phyloP scores from a whole-genome alignment of 2,329 filamentous ascomycete species.

The Aaosphaeria arxii region DNA sequence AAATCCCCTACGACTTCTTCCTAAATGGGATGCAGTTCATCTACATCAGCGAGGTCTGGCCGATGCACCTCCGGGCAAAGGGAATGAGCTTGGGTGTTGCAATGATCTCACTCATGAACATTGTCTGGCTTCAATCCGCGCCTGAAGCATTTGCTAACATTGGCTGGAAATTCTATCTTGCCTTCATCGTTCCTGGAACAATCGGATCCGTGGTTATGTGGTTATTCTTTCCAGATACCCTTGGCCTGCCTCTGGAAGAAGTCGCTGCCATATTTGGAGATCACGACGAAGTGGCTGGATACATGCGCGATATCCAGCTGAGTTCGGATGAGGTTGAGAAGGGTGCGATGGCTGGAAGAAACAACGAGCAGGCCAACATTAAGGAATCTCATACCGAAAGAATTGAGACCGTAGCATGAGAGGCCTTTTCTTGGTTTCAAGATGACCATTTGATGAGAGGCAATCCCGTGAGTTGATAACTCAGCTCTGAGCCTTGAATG shows the following conservation, averaged over 20 bases:
- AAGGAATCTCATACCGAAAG: too few relatives aligned
- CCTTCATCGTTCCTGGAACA: neutral
- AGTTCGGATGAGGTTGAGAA: too few relatives aligned
- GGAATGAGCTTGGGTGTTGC: neutral
- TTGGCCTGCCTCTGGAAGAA: neutral
- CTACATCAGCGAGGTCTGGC: neutral
- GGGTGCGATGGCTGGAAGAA: too few relatives aligned
- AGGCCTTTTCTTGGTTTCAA: too few relatives aligned
- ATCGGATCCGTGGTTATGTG: neutral
- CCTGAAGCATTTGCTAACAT: neutral
- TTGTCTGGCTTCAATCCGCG: neutral
- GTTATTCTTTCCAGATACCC: neutral
- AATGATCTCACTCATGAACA: neutral
- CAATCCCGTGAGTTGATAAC: too few relatives aligned
- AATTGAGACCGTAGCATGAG: too few relatives aligned
- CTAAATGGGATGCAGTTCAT: neutral
- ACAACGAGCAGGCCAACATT: too few relatives aligned
- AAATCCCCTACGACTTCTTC: neutral
- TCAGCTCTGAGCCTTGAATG: too few relatives aligned
- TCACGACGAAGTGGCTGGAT: neutral
- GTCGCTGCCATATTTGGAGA: constrained; percentile 1
- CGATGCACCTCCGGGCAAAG: neutral
- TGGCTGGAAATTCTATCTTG: neutral
- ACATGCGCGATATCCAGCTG: neutral
- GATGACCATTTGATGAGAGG: too few relatives aligned